These are phyloP conservation scores for Cordyceps sp. DNA, from an alignment of 2,329 filamentous ascomycete species.

Conservation along the genomic window DNA sequence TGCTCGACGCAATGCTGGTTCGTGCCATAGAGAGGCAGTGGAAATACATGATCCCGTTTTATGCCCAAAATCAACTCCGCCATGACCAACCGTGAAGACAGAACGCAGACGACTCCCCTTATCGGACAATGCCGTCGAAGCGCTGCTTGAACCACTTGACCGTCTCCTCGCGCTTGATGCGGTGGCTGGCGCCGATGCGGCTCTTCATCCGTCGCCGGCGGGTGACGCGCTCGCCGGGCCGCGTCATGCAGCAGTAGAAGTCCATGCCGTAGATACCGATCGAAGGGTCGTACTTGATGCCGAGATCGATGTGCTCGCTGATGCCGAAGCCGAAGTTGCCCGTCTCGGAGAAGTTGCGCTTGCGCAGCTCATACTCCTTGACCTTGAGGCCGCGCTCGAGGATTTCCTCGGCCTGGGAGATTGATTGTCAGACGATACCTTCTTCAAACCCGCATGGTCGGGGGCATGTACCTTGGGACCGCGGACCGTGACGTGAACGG, in stretches of 20 bases:
- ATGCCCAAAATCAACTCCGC: conserved; percentile 22
- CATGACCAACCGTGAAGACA: conserved; percentile 22
- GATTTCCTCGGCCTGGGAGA: conserved; percentile 80
- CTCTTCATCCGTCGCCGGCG: conserved; percentile 84
- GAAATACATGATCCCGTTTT: conserved; percentile 22
- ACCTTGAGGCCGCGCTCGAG: conserved; percentile 99
- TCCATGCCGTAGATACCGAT: conserved; percentile 99
- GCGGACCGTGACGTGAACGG: conserved; percentile 98
- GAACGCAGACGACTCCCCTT: conserved; percentile 30
- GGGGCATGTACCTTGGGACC: conserved; percentile 50
- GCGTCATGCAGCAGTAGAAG: conserved; percentile 99
- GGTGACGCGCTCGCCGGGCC: conserved; percentile 93
- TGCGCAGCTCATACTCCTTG: conserved; percentile 99
- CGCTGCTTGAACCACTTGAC: conserved; percentile 86
- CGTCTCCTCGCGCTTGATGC: conserved; percentile 88
- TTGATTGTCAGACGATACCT: conserved; percentile 10
- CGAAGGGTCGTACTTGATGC: conserved; percentile 98
- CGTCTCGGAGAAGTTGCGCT: conserved; percentile 99
- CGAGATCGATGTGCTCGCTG: conserved; percentile 99
- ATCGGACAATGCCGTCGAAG: conserved; percentile 98
- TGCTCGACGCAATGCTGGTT: conserved; percentile 40
- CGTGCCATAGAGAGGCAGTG: conserved; percentile 27
- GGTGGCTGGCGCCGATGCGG: conserved; percentile 74
- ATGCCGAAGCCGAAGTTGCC: conserved; percentile 99
- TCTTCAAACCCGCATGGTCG: too few relatives aligned